Conservation (phyloP, 345 rosid species). For the Carallia brachiata region DNA sequence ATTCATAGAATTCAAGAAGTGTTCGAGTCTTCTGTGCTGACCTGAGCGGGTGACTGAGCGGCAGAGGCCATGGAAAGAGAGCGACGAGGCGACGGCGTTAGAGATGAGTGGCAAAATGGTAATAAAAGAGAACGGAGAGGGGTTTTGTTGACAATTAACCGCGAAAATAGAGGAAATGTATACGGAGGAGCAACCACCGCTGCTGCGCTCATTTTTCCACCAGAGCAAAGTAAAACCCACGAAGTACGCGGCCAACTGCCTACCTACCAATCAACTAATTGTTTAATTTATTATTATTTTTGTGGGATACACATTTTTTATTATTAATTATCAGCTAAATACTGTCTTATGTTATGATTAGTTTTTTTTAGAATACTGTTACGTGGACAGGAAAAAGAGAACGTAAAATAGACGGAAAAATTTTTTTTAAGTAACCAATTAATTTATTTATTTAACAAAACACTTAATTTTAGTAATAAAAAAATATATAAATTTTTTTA, state of each 20-base stretch:
- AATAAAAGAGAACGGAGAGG: conserved; percentile 24
- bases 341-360: too few relatives aligned
- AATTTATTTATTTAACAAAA: too few relatives aligned
- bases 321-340: too few relatives aligned
- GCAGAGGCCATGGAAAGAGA: conserved; percentile 66
- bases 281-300: not conserved
- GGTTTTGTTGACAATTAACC: conserved; percentile 25
- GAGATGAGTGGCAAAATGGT: conserved; percentile 25
- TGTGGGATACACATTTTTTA: too few relatives aligned
- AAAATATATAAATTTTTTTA: too few relatives aligned
- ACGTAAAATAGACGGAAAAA: too few relatives aligned
- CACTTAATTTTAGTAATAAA: too few relatives aligned
- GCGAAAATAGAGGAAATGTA: conserved; percentile 22
- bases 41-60: conserved; percentile 60
- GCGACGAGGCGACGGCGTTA: conserved; percentile 20
- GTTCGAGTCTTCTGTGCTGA: conserved; percentile 8
- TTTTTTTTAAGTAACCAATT: too few relatives aligned
- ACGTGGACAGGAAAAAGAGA: too few relatives aligned
- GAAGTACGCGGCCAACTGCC: not conserved
- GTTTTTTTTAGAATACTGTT: too few relatives aligned
- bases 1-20: not conserved
- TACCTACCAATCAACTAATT: not conserved
- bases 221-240: not conserved
- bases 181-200: conserved; percentile 12
- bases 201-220: conserved; percentile 33